phyloP scores from a whole-genome alignment of 2,329 filamentous ascomycete genomes.

The Alternaria dauci region DNA sequence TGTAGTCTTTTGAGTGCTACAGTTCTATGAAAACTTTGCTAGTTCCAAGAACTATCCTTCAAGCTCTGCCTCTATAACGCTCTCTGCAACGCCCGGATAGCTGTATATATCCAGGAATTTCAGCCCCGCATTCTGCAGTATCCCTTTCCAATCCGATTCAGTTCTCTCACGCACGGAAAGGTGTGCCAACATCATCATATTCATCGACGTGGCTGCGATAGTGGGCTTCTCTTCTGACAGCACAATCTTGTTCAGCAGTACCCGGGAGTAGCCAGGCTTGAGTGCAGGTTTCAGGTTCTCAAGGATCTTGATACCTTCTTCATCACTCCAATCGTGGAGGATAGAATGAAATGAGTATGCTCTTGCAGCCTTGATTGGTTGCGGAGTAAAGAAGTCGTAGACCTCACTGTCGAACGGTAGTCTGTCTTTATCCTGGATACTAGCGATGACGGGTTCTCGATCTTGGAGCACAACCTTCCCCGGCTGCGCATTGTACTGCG shows the following conservation, averaged over 20 bases:
- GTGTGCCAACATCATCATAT: slow-evolving; percentile 29
- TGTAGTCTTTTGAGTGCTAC: too few relatives aligned
- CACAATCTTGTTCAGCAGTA: slow-evolving; percentile 27
- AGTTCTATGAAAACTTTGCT: too few relatives aligned
- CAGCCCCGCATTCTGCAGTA: slow-evolving; percentile 20
- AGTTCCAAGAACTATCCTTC: too few relatives aligned
- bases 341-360: slow-evolving; percentile 34
- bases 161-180: slow-evolving; percentile 19
- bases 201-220: slow-evolving; percentile 18
- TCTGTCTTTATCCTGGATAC: slow-evolving; percentile 25
- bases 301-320: slow-evolving; percentile 25
- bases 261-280: slow-evolving; percentile 23
- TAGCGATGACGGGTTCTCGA: slow-evolving; percentile 49
- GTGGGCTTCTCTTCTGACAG: slow-evolving; percentile 19
- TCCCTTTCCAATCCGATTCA: slow-evolving; percentile 15
- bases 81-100: slow-evolving; percentile 26
- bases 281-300: slow-evolving; percentile 24
- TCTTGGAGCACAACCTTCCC: slow-evolving; percentile 62
- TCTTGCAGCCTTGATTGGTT: slow-evolving; percentile 55
- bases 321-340: slow-evolving; percentile 36
- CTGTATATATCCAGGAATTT: slow-evolving; percentile 15
- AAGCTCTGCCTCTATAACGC: slow-evolving; percentile 26
- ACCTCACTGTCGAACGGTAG: slow-evolving; percentile 42
- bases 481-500: slow-evolving; percentile 43
- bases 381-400: slow-evolving; percentile 59